Evolutionary conservation across 257 asterid genomes (phyloP).

Genomic region (Fraxinus excelsior): DNA sequence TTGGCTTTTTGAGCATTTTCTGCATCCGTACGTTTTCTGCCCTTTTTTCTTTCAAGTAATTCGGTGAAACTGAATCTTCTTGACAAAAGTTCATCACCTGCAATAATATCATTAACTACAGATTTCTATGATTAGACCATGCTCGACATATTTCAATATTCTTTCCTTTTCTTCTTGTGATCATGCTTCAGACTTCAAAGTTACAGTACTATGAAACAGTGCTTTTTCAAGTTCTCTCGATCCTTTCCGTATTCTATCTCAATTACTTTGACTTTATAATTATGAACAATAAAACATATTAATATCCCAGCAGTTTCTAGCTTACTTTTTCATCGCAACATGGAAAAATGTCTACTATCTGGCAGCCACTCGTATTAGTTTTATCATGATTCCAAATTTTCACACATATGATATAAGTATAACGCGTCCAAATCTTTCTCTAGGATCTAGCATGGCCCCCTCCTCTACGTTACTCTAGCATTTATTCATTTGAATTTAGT

Average conservation of each 20-base stretch:
- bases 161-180: conserved; percentile 34
- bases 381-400: conserved; percentile 3
- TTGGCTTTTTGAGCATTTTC: conserved; percentile 98
- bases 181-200: conserved; percentile 33
- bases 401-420: neutral
- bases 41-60: neutral
- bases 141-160: conserved; percentile 12
- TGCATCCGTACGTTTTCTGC: conserved; percentile 81
- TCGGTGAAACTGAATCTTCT: neutral
- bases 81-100: conserved; percentile 27
- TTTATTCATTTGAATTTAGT: too few species aligned
- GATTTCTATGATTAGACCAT: conserved; percentile 54
- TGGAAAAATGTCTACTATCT: conserved; percentile 14
- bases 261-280: conserved; percentile 13
- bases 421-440: neutral
- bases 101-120: conserved; percentile 31
- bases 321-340: conserved; percentile 11
- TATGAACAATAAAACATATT: neutral
- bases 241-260: conserved; percentile 31
- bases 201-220: conserved; percentile 28
- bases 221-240: conserved; percentile 25
- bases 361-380: neutral
- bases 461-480: too few species aligned
- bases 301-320: neutral
- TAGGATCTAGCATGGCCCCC: too few species aligned